Evolutionary conservation across 495 filamentous ascomycete genomes (phyloP).

Genomic region (Penicillium taxi): DNA sequence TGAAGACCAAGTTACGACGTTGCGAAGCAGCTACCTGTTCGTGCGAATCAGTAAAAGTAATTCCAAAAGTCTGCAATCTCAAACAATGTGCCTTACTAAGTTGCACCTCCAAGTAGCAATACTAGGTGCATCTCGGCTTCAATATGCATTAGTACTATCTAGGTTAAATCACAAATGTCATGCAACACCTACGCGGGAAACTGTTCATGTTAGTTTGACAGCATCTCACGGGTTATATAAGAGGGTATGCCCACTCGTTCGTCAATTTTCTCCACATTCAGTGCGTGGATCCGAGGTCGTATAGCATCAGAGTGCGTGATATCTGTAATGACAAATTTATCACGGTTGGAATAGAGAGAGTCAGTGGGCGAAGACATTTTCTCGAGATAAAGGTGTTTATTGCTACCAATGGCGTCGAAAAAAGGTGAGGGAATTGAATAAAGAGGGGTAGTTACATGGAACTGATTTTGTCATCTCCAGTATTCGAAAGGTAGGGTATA

Average conservation of each 20-base stretch:
- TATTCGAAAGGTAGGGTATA: neutral
- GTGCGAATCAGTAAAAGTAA: neutral
- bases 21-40: conserved; percentile 48
- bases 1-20: conserved; percentile 62
- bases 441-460: neutral
- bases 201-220: conserved; percentile 14
- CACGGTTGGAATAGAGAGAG: too few relatives aligned
- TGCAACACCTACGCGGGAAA: conserved; percentile 14
- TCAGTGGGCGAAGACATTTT: too few relatives aligned
- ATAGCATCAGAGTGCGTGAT: conserved; percentile 2
- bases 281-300: conserved; percentile 11
- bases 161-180: neutral
- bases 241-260: conserved; percentile 28
- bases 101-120: conserved; percentile 44
- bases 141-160: conserved; percentile 6
- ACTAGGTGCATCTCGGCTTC: conserved; percentile 25
- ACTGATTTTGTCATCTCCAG: conserved; percentile 19
- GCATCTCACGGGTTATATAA: conserved; percentile 11
- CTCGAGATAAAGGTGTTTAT: too few relatives aligned
- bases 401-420: too few relatives aligned
- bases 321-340: too few relatives aligned
- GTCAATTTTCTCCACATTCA: conserved; percentile 30
- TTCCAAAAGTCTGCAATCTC: neutral
- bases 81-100: too few relatives aligned
- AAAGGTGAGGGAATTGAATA: neutral